Base-by-base conservation (phyloP, 352 stramenopile genomes). In the Thraustotheca clavata region DNA sequence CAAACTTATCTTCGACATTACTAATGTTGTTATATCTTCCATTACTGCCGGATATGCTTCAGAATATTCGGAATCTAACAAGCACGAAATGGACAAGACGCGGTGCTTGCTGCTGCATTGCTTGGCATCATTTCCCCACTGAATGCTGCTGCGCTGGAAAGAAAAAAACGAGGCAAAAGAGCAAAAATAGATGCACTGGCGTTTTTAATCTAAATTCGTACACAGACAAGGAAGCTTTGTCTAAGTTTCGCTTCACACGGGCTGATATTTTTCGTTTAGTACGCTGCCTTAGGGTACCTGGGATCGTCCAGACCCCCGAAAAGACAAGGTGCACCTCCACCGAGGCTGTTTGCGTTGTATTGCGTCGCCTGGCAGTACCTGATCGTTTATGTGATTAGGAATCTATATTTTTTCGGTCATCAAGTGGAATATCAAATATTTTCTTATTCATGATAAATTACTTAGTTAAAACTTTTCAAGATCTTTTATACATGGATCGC, bases 341-440 rank as follows among this genome's bases (percentile, higher is more conserved):
- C 8, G 52, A 61, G 34, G 52, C 52, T 50, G 7, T 61, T 14
- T 61, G 52, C 34, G 49, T 61, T 3, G 6, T 61, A 12, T 59
- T 61, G 22, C 52, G 52, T 29, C 52, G 52, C 6, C 49, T 61
- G n/a, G 34, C 22, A 1, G 52, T 61, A 8, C 52, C 52, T 57
- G 52, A 61, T 61, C 52, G 27, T 12, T 61, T 34, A 39, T 48
- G 22, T 7, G 52, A 61, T 24, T 24, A 50, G 11, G 35, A 50
- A 8, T 1, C 22, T 7, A 59, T 61, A 39, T 61, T 61, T 20
- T 34, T 34, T 6, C 22, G 24, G 0, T 61, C 52, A 31, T 1
- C 22, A 7, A 61, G 32, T 59, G 52, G 31, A n/a, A 8, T 61
- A n/a, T 61, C 8, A 14, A 61, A 60, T 35, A 60, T 60, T 49